Base-by-base conservation (phyloP, 441 rosid species). In the Isatis lusitanica region DNA sequence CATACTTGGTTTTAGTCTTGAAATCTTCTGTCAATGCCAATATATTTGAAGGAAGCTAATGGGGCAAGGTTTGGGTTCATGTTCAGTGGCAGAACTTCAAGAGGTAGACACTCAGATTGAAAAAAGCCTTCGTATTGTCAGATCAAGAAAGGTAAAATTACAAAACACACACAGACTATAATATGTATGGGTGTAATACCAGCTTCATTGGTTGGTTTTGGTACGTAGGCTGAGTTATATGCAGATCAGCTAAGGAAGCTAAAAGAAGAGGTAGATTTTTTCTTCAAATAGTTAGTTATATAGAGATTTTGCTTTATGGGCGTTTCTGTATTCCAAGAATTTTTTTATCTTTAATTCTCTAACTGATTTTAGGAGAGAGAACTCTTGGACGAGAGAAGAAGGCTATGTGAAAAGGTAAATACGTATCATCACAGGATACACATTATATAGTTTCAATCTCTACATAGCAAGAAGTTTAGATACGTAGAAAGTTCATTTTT, bases 121-220 rank as follows among this genome's bases (percentile, higher is more conserved):
- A 77, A 81, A 48, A 67, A 87, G 96, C 75, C 82, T 92, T 58
- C 26, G 30, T 57, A 84, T 28, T 33, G 78, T 90, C 38, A 84
- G 96, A 73, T 80, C 86, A 42, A 85, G 84, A 85, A 92, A 88
- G 93, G 96, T 88, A 78, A 51, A 55, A 16, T 36, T 36, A 36
- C 39, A n/a, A 43, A 52, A 13, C 36, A 55, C 16, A 64, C 39
- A 3, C 0, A 38, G 12, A 38, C 12, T 21, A 21, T 21, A 38
- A 28, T n/a, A 51, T 15, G 7, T 28, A 53, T 53, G 15, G 59
- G 16, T 12, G 13, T 28, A 28, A 53, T 28, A 35, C 36, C 1
- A 33, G 36, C 59, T 67, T 58, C 30, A 67, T 67, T 61, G 63
- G 53, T 52, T 72, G 17, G 44, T 53, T 33, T 44, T 68, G 78